Percentiles rank a stretch among this genome's conserved stretches.
phyloP scores from a whole-genome alignment of 768 basidiomycete genomes.

The Dentipellis sp. region DNA sequence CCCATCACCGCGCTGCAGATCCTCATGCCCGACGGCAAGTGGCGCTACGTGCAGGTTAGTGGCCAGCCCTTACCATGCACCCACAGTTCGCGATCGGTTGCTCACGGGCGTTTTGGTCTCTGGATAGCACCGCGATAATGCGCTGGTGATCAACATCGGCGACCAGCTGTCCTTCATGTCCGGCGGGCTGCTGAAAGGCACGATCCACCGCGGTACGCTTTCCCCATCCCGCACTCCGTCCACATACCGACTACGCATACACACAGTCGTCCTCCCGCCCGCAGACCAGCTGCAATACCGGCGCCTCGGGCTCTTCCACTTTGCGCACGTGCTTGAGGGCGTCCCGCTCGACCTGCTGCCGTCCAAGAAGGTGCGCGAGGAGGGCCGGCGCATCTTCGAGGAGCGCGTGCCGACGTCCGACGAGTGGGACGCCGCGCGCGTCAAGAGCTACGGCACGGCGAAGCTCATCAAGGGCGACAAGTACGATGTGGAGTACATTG shows the following conservation, averaged over 20 bases:
- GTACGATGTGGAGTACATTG: constrained; percentile 26
- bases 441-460: constrained; percentile 25
- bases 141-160: constrained; percentile 27
- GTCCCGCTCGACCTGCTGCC: constrained; percentile 21
- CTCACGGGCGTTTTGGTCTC: too few relatives aligned
- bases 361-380: constrained; percentile 22
- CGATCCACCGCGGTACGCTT: constrained; percentile 25
- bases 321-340: constrained; percentile 24
- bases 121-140: constrained; percentile 19
- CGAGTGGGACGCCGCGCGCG: constrained; percentile 25
- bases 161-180: constrained; percentile 28
- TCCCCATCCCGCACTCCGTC: not conserved
- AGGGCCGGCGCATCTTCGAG: constrained; percentile 23
- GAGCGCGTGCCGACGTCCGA: constrained; percentile 22
- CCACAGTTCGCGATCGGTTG: not conserved
- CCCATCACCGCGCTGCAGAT: constrained; percentile 27
- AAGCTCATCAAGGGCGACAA: constrained; percentile 25
- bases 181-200: constrained; percentile 25
- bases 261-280: constrained; percentile 24
- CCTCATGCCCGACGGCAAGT: constrained; percentile 26
- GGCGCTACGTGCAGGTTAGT: constrained; percentile 23
- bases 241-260: constrained; percentile 8
- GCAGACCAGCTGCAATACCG: constrained; percentile 22
- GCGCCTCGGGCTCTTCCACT: constrained; percentile 26
- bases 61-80: not conserved